Evolutionary conservation across 2,329 filamentous ascomycete genomes (phyloP).

Genomic region (Talaromyces sp.): DNA sequence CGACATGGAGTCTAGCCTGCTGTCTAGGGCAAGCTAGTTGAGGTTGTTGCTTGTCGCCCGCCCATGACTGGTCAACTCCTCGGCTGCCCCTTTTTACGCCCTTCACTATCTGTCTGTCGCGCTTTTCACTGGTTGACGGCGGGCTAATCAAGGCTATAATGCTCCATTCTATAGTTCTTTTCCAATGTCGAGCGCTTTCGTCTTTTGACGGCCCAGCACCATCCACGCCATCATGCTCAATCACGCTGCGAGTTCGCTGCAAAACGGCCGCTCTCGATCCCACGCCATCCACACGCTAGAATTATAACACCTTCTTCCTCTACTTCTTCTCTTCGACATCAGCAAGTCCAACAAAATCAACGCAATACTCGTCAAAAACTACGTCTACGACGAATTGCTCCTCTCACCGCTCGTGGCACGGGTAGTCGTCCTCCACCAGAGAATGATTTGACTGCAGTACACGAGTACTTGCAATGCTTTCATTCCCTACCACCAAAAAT

Average conservation of each 20-base stretch:
- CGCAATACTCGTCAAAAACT: constrained; percentile 4
- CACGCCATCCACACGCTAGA: constrained; percentile 17
- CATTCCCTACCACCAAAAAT: constrained; percentile 70
- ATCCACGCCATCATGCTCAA: constrained; percentile 30
- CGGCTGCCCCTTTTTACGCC: constrained; percentile 2
- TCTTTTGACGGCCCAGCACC: constrained; percentile 31
- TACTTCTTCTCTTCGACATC: background rate
- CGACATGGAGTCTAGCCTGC: background rate
- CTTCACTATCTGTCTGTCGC: background rate
- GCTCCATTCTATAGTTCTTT: constrained; percentile 35
- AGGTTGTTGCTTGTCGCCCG: constrained; percentile 3
- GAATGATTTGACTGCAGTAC: constrained; percentile 41
- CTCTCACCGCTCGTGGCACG: background rate
- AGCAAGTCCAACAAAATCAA: constrained; percentile 4
- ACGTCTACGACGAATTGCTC: background rate
- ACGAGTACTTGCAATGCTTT: constrained; percentile 66
- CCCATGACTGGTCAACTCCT: background rate
- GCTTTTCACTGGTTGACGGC: background rate
- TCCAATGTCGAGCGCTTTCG: constrained; percentile 43
- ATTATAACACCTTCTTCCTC: constrained; percentile 10
- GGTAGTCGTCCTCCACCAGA: background rate
- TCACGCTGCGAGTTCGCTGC: constrained; percentile 21
- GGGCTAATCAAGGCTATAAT: constrained; percentile 11
- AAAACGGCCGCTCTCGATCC: constrained; percentile 10
- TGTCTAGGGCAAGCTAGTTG: constrained; percentile 6